Evolutionary conservation across 2,329 filamentous ascomycete species (phyloP), one percentile per base, ranked within the genome.

Genomic region (Cladophialophora exuberans): DNA sequence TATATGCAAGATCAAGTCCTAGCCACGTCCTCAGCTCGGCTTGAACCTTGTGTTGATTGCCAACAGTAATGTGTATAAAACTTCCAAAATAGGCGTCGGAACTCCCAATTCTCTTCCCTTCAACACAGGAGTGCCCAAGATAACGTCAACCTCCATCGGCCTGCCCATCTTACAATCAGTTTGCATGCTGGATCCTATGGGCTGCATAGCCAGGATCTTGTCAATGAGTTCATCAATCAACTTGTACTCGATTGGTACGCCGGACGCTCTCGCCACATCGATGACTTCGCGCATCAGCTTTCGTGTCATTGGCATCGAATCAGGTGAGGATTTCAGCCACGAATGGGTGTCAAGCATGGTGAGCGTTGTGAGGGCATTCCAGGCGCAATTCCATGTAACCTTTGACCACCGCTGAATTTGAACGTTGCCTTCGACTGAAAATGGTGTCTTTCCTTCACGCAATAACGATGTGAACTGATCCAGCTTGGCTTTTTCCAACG

Each of bases 61-160:
- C 22, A 57, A 31, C 42, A 63, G 31, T 51, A 64, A 45, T 11
- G 57, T 60, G 36, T 73, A 72, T 6, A 77, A 59, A 17, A 71
- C 69, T 59, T 72, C 73, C 59, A 77, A 55, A 15, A 66, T 69
- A 1, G 74, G 74, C 1, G 71, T 71, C n/a, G 66, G 57, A 18
- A 77, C 67, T 0, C 69, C 69, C 11, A 73, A 60, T 49, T 76
- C 72, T 41, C 63, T 67, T 1, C 72, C 70, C 59, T 71, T 75
- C 47, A 61, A 63, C 54, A 73, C 69, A 3, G 73, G 72, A 39
- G 68, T 72, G 0, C 75, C 76, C 20, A 79, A 56, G 22, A 79
- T 78, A 1, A 77, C 73, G 49, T 78, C 75, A n/a, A 77, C 68
- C 60, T 78, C 76, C 69, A 78, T 67, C 2, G 70, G 69, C 23